Evolutionary conservation across 108 stramenopile species (phyloP).

Genomic region (Cyclotella kingstonii): DNA sequence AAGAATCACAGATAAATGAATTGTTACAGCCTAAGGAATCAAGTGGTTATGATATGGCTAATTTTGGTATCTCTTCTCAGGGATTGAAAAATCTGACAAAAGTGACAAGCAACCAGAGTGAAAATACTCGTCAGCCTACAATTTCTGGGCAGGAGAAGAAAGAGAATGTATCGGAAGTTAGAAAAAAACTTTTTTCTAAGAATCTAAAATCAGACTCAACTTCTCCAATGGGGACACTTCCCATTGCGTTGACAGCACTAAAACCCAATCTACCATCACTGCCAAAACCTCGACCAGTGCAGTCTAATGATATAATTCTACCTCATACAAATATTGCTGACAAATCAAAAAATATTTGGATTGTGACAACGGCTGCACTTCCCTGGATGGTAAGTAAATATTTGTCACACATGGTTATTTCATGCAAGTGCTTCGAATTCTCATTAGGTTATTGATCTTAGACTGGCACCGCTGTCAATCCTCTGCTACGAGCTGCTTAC

Average conservation of each 20-base stretch:
- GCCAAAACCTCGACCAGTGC: slow-evolving; percentile 50
- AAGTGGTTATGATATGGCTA: slow-evolving; percentile 24
- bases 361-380: slow-evolving; percentile 86
- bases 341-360: slow-evolving; percentile 74
- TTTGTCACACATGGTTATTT: no score
- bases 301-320: slow-evolving; percentile 51
- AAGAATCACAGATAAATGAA: slow-evolving; percentile 34
- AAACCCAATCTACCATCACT: slow-evolving; percentile 45
- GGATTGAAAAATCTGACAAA: slow-evolving; percentile 17
- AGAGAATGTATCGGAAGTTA: not conserved
- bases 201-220: not conserved
- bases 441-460: no score
- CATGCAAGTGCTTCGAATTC: no score
- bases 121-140: not conserved
- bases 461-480: slow-evolving; percentile 94
- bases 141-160: not conserved
- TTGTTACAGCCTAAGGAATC: slow-evolving; percentile 42
- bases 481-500: slow-evolving; percentile 83
- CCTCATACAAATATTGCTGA: slow-evolving; percentile 76
- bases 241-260: slow-evolving; percentile 32
- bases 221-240: slow-evolving; percentile 14
- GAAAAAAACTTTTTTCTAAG: not conserved
- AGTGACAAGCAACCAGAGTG: slow-evolving; percentile 1
- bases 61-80: slow-evolving; percentile 24
- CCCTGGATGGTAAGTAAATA: no score